Evolutionary conservation across 2,329 filamentous ascomycete species (phyloP), one percentile per base, ranked within the genome.

Genomic region (Zarea fungicola): DNA sequence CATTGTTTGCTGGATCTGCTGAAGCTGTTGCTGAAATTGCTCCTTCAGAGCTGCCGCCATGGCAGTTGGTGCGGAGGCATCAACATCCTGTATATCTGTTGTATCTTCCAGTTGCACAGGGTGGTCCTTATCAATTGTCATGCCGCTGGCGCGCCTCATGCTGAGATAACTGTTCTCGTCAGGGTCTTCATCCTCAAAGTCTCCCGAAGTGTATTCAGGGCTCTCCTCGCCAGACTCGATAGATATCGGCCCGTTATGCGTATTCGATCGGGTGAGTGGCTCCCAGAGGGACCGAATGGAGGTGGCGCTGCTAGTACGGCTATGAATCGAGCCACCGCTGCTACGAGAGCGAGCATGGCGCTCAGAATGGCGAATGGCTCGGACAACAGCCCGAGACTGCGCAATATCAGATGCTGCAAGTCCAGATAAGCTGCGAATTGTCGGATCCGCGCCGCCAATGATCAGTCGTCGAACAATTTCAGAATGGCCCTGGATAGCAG

Each of bases 381-480:
- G 77, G 46, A 83, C 71, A 6, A 87, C 81, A 47, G 80, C 76
- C 11, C 77, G 73, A 5, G 85, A 85, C 23, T 77, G 77, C 22
- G 86, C 80, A 51, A 93, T 73, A 61, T 93, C 87, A 3, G 83
- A 77, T 14, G 87, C 77, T 3, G 82, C 84, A 54, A 86, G 83
- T 19, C 85, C 85, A 43, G 83, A 82, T 40, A 87, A 67, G 60
- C 83, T 91, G 56, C 83, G 77, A 52, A 87, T 73, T 37, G 77
- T 82, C 26, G 85, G 80, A 65, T 90, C 84, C 3, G 87, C 87
- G 32, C 87, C 86, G 34, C 81, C 78, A 21, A 86, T 73, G 56
- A 91, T 82, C 50, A 95, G 75, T 13, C 85, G 80, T 52, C 85
- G 78, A 13, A 92, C 84, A 56, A 93, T 89, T 61, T 89, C 83